phyloP scores from a whole-genome alignment of 140 eudicot species.

The Cichorium intybus region DNA sequence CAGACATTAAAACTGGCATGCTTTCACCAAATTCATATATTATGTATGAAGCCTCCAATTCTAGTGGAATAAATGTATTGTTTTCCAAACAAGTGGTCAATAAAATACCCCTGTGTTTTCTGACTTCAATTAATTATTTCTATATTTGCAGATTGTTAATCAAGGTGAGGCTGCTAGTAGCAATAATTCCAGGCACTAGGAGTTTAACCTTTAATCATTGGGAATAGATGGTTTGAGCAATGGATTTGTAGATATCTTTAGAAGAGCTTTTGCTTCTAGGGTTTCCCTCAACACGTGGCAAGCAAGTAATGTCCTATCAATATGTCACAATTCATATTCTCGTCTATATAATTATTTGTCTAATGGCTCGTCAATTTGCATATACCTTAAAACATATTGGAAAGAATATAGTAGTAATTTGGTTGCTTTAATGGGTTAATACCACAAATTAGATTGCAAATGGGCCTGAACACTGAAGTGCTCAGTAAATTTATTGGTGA shows the following conservation, averaged over 20 bases:
- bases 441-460: slow-evolving; percentile 69
- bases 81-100: not conserved
- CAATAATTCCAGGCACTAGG: slow-evolving; percentile 84
- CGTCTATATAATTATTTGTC: not conserved
- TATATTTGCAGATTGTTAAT: slow-evolving; percentile 61
- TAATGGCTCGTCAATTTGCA: slow-evolving; percentile 99
- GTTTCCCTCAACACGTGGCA: slow-evolving; percentile 96
- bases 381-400: slow-evolving; percentile 47
- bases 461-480: slow-evolving; percentile 99
- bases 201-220: slow-evolving; percentile 77
- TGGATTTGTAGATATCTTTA: slow-evolving; percentile 90
- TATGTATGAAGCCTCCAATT: slow-evolving; percentile 69
- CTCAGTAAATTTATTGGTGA: slow-evolving; percentile 97
- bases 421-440: slow-evolving; percentile 14
- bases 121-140: not conserved
- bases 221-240: slow-evolving; percentile 91
- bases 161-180: slow-evolving; percentile 97
- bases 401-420: not conserved
- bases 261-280: slow-evolving; percentile 99
- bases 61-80: slow-evolving; percentile 85
- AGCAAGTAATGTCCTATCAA: slow-evolving; percentile 54
- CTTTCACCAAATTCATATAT: slow-evolving; percentile 78
- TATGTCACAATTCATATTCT: not conserved
- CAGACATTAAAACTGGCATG: slow-evolving; percentile 78
- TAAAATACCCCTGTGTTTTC: not conserved